Evolutionary conservation across 78 protist genomes (phyloP).

Genomic region (Paratrimastix pyriformis): DNA sequence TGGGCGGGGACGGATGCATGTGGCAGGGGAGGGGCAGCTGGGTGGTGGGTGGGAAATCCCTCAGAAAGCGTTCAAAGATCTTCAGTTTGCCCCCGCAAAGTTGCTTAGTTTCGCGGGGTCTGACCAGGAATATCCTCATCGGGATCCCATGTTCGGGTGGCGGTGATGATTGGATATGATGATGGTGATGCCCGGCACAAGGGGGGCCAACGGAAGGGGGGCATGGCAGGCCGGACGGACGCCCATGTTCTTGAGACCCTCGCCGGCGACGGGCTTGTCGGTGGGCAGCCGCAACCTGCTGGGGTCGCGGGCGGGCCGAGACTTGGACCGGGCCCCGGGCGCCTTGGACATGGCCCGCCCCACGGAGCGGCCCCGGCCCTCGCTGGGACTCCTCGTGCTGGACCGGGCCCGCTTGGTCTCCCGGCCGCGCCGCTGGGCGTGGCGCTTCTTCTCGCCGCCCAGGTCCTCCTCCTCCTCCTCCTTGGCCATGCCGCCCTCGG

Average conservation of each 20-base stretch:
- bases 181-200: no score
- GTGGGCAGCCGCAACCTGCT: background rate
- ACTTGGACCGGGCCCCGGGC: background rate
- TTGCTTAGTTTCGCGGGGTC: no score
- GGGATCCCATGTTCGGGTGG: no score
- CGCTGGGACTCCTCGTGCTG: background rate
- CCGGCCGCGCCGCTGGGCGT: background rate
- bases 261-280: no score
- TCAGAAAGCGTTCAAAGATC: no score
- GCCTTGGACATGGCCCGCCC: background rate
- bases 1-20: background rate
- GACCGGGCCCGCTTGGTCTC: background rate
- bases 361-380: background rate
- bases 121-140: no score
- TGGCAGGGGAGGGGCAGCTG: background rate
- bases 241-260: no score
- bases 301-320: background rate
- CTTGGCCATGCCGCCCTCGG: background rate
- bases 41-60: no score
- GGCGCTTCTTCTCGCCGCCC: background rate
- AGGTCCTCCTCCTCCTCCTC: conserved; percentile 6
- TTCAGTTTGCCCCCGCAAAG: no score
- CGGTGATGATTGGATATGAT: no score
- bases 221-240: no score
- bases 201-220: no score